phyloP scores from a whole-genome alignment of 306 rosid species.

The Citrullus amarus region DNA sequence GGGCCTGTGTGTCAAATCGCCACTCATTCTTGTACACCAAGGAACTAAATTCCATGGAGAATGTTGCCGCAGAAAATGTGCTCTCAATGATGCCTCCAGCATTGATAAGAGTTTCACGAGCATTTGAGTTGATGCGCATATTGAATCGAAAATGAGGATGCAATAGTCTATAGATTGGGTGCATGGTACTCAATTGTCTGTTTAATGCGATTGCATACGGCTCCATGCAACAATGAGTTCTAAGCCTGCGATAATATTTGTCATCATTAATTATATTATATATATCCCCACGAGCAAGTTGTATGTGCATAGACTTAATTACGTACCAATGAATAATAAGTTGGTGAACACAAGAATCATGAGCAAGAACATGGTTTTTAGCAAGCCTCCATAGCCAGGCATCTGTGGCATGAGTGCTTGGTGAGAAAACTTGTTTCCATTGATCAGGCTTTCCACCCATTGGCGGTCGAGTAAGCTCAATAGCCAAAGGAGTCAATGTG shows the following conservation, averaged over 20 bases:
- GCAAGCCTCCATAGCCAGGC: constrained; percentile 91
- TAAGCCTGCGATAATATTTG: constrained; percentile 27
- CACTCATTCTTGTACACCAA: constrained; percentile 45
- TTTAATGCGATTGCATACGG: constrained; percentile 68
- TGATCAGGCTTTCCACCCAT: constrained; percentile 42
- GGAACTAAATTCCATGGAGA: constrained; percentile 38
- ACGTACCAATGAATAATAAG: constrained; percentile 65
- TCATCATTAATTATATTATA: no score
- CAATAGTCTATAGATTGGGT: constrained; percentile 60
- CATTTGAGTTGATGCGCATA: constrained; percentile 67
- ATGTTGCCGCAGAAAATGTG: constrained; percentile 28
- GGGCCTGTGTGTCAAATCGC: constrained; percentile 46
- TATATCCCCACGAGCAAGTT: no score
- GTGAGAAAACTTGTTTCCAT: constrained; percentile 51
- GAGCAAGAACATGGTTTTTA: constrained; percentile 72
- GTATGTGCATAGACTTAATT: not conserved
- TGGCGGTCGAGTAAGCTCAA: constrained; percentile 65
- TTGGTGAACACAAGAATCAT: constrained; percentile 69
- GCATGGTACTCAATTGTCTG: constrained; percentile 76
- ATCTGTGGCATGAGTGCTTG: constrained; percentile 36
- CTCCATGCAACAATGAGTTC: constrained; percentile 68
- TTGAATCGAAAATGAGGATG: constrained; percentile 84
- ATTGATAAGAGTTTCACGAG: constrained; percentile 47
- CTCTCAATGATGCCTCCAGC: constrained; percentile 46
- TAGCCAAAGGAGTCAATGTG: constrained; percentile 49